Conservation (phyloP, 495 filamentous ascomycete genomes). For the Xylaria nigripes region DNA sequence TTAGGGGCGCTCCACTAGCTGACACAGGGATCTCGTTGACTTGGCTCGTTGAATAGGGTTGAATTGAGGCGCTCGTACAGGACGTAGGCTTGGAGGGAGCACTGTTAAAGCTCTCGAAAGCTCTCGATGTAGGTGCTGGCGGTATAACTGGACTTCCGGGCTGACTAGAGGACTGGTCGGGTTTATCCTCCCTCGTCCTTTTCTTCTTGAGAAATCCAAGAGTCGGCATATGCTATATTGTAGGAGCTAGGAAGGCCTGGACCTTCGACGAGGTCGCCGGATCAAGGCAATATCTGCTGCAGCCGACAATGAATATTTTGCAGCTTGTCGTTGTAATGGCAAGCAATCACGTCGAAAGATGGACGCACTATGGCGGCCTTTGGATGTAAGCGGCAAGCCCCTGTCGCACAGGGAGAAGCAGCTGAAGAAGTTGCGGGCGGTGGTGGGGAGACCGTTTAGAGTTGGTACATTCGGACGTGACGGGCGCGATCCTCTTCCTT, state of each 20-base stretch:
- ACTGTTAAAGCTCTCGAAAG: slow-evolving; percentile 37
- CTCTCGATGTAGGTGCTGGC: slow-evolving; percentile 34
- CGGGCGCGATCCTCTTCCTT: neutral
- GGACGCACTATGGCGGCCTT: neutral
- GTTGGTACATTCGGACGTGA: neutral
- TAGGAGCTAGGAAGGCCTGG: slow-evolving; percentile 15
- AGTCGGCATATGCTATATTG: slow-evolving; percentile 53
- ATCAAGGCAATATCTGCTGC: neutral
- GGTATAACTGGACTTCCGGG: slow-evolving; percentile 54
- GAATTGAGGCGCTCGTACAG: slow-evolving; percentile 23
- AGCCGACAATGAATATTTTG: neutral
- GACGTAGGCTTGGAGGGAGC: slow-evolving; percentile 30
- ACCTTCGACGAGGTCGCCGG: slow-evolving; percentile 11
- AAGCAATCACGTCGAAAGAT: neutral
- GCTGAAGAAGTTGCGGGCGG: neutral
- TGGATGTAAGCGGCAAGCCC: neutral
- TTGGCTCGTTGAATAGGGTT: slow-evolving; percentile 18
- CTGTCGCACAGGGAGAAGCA: neutral
- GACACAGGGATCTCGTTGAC: slow-evolving; percentile 17
- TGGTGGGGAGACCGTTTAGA: neutral
- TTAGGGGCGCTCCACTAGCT: slow-evolving; percentile 26
- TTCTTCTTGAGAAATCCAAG: slow-evolving; percentile 95
- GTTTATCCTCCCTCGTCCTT: slow-evolving; percentile 71
- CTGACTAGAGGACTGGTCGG: slow-evolving; percentile 50
- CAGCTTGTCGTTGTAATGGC: neutral